Evolutionary conservation across 768 basidiomycete genomes (phyloP), one percentile per base, ranked within the genome.

Genomic region (Leccinum variicolor): DNA sequence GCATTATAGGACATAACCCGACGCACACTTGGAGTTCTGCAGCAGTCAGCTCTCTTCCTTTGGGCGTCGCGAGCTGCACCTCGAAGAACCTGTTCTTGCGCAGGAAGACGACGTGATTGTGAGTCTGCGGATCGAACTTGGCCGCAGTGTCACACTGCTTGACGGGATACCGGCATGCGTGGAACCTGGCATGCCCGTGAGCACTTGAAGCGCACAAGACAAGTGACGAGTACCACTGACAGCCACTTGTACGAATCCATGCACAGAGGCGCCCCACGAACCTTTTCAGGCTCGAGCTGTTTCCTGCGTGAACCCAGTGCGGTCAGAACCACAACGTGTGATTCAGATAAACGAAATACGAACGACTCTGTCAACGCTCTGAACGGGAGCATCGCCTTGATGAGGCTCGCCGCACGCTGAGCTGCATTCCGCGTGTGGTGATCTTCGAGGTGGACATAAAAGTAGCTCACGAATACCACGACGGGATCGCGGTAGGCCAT

Each of bases 161-260:
- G 52, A 78, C 79, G 4, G 97, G 97, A 71, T 93, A 88, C 21
- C 97, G 86, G n/a, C 83, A 85, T 1, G 95, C 79, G 73, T 98
- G 97, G 84, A 99, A 99, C 25, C 89, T 90, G 61, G 41, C 26
- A 28, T 1, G 45, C 47, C 9, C 25, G 0, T 25, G 19, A 19
- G 41, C 41, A 25, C n/a, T n/a, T n/a, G n/a, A 15, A 25, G 17
- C 14, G 6, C 17, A 4, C 26, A n/a, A 15, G 15, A 45, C 13
- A 45, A 14, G 13, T 8, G 14, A 48, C 49, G 29, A 31, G 19
- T 6, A 31, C 29, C 6, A 31, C 29, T 50, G 28, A 50, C 49
- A 98, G 80, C 88, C 94, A 96, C 71, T 94, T 87, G 82, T 96
- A 97, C n/a, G 92, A 92, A 0, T 78, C 79, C 92, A 96, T 97